Evolutionary conservation across 805 yeast genomes (phyloP).

Genomic region (Candida broadrunensis): DNA sequence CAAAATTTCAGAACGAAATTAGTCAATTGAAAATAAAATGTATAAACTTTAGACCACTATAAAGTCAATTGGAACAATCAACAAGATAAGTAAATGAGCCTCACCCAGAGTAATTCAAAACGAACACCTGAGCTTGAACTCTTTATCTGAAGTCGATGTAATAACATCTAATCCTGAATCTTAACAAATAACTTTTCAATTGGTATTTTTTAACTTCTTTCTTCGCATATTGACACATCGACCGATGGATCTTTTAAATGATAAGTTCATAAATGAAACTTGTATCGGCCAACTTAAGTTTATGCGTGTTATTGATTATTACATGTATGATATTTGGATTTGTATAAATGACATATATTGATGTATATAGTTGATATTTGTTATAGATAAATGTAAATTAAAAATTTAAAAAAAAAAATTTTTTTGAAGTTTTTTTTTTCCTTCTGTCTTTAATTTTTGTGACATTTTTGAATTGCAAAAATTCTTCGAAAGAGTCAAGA

Average conservation of each 20-base stretch:
- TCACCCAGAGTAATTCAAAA: background rate
- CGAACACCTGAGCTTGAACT: background rate
- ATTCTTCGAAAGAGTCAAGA: too few species aligned
- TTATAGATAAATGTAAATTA: too few species aligned
- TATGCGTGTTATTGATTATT: conserved; percentile 21
- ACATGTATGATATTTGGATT: background rate
- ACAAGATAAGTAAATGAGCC: too few species aligned
- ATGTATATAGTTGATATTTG: background rate
- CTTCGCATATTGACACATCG: conserved; percentile 50
- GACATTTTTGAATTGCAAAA: too few species aligned
- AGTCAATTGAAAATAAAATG: too few species aligned
- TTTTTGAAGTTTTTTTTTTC: too few species aligned
- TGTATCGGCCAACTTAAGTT: conserved; percentile 46
- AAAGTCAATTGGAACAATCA: too few species aligned
- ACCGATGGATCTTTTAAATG: conserved; percentile 36
- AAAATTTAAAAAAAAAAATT: too few species aligned
- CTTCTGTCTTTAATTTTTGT: too few species aligned
- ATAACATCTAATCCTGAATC: background rate
- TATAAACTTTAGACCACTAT: background rate
- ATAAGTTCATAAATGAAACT: conserved; percentile 15
- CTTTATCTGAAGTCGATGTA: too few species aligned
- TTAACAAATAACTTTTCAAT: background rate
- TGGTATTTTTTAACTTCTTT: conserved; percentile 7
- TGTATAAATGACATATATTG: background rate
- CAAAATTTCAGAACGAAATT: background rate